Evolutionary conservation across 2,329 filamentous ascomycete species (phyloP).

Genomic region (Microsporum canis): DNA sequence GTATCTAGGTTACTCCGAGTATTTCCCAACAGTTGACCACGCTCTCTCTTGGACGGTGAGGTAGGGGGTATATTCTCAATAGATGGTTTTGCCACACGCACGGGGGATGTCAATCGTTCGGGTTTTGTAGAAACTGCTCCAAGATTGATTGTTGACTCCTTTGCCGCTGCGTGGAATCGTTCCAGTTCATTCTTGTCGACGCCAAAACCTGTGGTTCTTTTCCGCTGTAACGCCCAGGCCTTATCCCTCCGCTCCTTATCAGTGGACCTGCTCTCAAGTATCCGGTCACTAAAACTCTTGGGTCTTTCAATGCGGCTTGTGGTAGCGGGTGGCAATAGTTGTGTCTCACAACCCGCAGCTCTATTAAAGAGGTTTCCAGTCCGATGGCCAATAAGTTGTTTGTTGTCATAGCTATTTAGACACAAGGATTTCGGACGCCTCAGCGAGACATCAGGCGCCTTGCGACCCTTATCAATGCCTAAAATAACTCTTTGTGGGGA

Average conservation of each 20-base stretch:
- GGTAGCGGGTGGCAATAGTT: not conserved
- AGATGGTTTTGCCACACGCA: not conserved
- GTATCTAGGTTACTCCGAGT: not conserved
- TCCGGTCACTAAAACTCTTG: slow-evolving; percentile 72
- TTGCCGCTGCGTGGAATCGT: slow-evolving; percentile 30
- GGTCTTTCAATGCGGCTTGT: slow-evolving; percentile 15
- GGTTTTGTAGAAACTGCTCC: not conserved
- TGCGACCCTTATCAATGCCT: slow-evolving; percentile 81
- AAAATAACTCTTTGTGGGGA: slow-evolving; percentile 72
- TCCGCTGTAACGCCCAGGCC: slow-evolving; percentile 27
- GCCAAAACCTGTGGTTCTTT: slow-evolving; percentile 34
- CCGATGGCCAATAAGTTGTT: not conserved
- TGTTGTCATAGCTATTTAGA: not conserved
- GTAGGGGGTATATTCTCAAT: slow-evolving; percentile 14
- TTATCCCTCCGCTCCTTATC: slow-evolving; percentile 31
- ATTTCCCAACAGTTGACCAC: not conserved
- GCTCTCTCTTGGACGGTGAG: not conserved
- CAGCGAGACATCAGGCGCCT: slow-evolving; percentile 69
- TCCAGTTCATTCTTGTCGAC: slow-evolving; percentile 36
- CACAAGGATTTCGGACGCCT: slow-evolving; percentile 48
- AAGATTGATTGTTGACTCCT: slow-evolving; percentile 9
- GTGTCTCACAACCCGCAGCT: not conserved
- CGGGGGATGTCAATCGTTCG: not conserved
- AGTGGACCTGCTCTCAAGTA: slow-evolving; percentile 54
- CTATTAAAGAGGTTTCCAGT: not conserved